Evolutionary conservation across 352 stramenopile species (phyloP).

Genomic region (Phytophthora pisi): DNA sequence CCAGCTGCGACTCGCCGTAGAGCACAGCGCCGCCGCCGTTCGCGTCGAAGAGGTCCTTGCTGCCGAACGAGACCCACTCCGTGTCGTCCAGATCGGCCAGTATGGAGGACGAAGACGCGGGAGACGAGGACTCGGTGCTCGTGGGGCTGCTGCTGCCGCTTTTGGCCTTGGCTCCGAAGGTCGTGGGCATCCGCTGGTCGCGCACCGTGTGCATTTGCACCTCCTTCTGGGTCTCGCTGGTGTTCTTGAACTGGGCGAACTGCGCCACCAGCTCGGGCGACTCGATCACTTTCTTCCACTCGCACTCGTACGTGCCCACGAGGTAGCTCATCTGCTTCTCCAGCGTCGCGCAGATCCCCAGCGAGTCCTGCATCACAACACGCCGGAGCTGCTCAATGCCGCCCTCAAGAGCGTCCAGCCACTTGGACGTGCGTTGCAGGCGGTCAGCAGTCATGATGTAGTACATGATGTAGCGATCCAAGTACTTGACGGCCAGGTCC

Average conservation of each 20-base stretch:
- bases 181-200: conserved; percentile 82
- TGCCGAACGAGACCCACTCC: conserved; percentile 84
- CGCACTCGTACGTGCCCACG: conserved; percentile 94
- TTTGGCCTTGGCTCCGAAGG: conserved; percentile 46
- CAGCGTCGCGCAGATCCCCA: conserved; percentile 82
- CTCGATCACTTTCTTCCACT: conserved; percentile 93
- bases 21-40: conserved; percentile 89
- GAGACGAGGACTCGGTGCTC: conserved; percentile 36
- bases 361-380: conserved; percentile 89
- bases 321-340: conserved; percentile 89
- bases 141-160: conserved; percentile 64
- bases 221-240: conserved; percentile 69
- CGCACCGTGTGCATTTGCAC: conserved; percentile 72
- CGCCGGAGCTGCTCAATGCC: conserved; percentile 58
- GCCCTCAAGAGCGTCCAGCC: conserved; percentile 85
- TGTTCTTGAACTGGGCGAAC: conserved; percentile 94
- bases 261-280: conserved; percentile 75
- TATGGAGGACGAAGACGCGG: conserved; percentile 40
- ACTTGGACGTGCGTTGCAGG: conserved; percentile 84
- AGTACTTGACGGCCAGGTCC: conserved; percentile 82
- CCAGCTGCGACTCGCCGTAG: conserved; percentile 91
- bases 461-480: conserved; percentile 93
- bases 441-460: conserved; percentile 86
- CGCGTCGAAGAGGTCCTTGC: conserved; percentile 66
- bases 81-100: conserved; percentile 26